A percentile compares a stretch with the other conserved stretches of the same genome.
Conservation (phyloP, 805 yeast species). For the Suhomyces sp. region DNA sequence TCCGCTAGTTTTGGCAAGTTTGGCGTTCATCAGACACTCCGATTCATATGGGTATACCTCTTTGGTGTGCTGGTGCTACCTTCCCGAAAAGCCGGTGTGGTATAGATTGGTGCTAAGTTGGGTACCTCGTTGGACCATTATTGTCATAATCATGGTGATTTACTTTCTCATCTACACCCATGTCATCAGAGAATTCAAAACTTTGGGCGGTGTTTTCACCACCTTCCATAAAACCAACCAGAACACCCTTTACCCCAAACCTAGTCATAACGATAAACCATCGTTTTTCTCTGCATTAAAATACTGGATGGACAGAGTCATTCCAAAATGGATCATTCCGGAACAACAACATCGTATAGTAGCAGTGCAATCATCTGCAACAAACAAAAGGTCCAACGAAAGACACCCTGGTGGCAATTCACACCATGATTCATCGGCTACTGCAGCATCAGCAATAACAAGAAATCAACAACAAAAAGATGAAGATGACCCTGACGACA, state of each 20-base stretch:
- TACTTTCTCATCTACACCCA: constrained; percentile 72
- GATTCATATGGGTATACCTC: constrained; percentile 53
- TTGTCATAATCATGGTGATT: constrained; percentile 58
- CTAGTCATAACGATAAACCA: constrained; percentile 21
- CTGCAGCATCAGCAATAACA: neutral
- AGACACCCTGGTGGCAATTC: neutral
- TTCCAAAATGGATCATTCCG: constrained; percentile 32
- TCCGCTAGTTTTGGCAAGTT: constrained; percentile 67
- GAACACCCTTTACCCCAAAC: constrained; percentile 11
- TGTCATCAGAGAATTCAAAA: constrained; percentile 61
- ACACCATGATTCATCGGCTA: neutral
- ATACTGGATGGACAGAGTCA: constrained; percentile 27
- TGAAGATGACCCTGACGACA: constrained; percentile 28
- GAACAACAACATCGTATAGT: constrained; percentile 11
- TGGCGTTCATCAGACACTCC: constrained; percentile 58
- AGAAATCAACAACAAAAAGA: constrained; percentile 1
- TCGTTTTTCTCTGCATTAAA: constrained; percentile 34
- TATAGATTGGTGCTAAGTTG: constrained; percentile 71
- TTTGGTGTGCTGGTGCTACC: constrained; percentile 72
- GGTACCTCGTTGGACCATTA: constrained; percentile 74
- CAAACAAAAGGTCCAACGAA: neutral
- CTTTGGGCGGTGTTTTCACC: constrained; percentile 49
- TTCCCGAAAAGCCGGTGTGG: constrained; percentile 74
- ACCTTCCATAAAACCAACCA: constrained; percentile 24
- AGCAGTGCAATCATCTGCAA: neutral